Evolutionary conservation across 2,329 filamentous ascomycete species (phyloP).

Genomic region (Ceratocystis alfenasii): DNA sequence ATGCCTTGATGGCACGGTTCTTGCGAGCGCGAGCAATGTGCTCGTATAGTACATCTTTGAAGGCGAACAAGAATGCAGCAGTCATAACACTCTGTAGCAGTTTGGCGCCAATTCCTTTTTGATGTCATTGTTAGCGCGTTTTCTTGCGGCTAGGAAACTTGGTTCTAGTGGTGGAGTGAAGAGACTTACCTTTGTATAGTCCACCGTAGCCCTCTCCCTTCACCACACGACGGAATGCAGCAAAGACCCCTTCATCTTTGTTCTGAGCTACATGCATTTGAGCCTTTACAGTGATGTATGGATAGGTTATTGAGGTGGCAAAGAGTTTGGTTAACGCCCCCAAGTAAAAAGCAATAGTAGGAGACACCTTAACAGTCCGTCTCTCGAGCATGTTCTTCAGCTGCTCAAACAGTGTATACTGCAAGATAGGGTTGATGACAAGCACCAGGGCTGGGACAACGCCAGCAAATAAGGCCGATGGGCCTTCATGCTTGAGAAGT

Average conservation of each 20-base stretch:
- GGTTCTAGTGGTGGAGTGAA: neutral
- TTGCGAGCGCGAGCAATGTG: slow-evolving; percentile 57
- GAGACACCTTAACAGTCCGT: slow-evolving; percentile 55
- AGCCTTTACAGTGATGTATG: slow-evolving; percentile 98
- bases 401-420: slow-evolving; percentile 98
- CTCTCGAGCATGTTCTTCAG: slow-evolving; percentile 83
- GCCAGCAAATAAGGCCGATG: slow-evolving; percentile 74
- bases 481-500: slow-evolving; percentile 73
- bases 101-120: slow-evolving; percentile 80
- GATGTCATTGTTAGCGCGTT: slow-evolving; percentile 22
- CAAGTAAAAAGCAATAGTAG: slow-evolving; percentile 76
- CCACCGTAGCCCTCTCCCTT: slow-evolving; percentile 83
- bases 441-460: slow-evolving; percentile 86
- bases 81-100: slow-evolving; percentile 94
- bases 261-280: slow-evolving; percentile 84
- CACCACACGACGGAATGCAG: slow-evolving; percentile 67
- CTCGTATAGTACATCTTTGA: slow-evolving; percentile 93
- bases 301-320: slow-evolving; percentile 88
- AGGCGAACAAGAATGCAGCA: slow-evolving; percentile 89
- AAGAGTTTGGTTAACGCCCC: slow-evolving; percentile 90
- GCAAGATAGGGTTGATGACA: slow-evolving; percentile 94
- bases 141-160: neutral
- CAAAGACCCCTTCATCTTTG: slow-evolving; percentile 66
- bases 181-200: slow-evolving; percentile 70
- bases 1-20: slow-evolving; percentile 32